Percentiles rank a stretch among this genome's conserved stretches.
Conservation (phyloP, 1,139 yeast genomes). For the Meyerozyma smithsonii region DNA sequence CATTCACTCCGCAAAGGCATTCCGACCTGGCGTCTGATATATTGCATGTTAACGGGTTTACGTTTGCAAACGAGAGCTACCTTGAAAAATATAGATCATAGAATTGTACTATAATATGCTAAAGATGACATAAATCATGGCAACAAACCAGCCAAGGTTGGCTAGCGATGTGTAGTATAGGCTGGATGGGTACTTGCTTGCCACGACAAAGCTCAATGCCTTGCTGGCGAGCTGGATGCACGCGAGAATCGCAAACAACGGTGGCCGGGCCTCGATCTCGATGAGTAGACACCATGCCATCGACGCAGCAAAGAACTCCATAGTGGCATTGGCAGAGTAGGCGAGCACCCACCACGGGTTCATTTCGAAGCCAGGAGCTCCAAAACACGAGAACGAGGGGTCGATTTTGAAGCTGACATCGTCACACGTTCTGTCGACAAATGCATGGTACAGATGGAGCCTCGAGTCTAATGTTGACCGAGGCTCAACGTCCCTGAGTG, state of each 20-base stretch:
- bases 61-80: constrained; percentile 13
- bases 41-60: constrained; percentile 14
- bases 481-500: background rate
- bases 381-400: constrained; percentile 10
- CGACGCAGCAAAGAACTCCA: background rate
- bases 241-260: background rate
- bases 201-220: background rate
- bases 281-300: background rate
- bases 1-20: constrained; percentile 35
- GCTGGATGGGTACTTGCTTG: background rate
- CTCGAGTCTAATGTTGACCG: background rate
- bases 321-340: background rate
- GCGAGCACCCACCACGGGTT: background rate
- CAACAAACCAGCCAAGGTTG: background rate
- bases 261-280: background rate
- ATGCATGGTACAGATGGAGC: background rate
- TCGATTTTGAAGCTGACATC: constrained; percentile 6
- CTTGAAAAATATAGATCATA: background rate
- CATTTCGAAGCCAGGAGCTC: constrained; percentile 5
- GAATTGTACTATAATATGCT: background rate
- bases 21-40: constrained; percentile 6
- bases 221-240: background rate
- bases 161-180: background rate
- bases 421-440: background rate
- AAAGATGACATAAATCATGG: background rate